phyloP scores from a whole-genome alignment of 192 early-diverging fungal species.

The Coemansia sp. region DNA sequence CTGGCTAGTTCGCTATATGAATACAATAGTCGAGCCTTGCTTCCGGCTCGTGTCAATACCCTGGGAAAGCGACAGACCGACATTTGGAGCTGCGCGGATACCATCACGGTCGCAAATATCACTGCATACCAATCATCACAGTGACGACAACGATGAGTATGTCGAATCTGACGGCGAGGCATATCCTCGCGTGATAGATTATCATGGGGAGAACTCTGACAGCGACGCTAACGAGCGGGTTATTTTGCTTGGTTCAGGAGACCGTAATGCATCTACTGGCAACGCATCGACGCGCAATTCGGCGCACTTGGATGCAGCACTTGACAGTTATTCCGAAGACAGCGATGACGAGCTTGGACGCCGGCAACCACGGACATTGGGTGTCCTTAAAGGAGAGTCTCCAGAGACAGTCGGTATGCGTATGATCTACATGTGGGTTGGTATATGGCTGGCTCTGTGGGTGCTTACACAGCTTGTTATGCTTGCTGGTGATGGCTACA shows the following conservation, averaged over 20 bases:
- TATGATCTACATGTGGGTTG: constrained; percentile 35
- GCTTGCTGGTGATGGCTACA: constrained; percentile 35
- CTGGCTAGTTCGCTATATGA: constrained; percentile 24
- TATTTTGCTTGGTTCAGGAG: constrained; percentile 15
- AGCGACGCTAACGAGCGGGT: constrained; percentile 18
- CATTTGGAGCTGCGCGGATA: neutral
- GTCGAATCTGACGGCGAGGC: constrained; percentile 1
- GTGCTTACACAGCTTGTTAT: constrained; percentile 21
- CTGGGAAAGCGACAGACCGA: neutral
- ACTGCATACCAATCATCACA: constrained; percentile 33
- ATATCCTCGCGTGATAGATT: constrained; percentile 5
- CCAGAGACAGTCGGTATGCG: constrained; percentile 37
- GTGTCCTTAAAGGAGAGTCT: constrained; percentile 20
- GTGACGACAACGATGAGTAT: neutral
- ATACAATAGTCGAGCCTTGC: constrained; percentile 9
- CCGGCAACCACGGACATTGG: neutral
- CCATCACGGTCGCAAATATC: constrained; percentile 47
- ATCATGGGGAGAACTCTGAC: neutral
- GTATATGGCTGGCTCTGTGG: constrained; percentile 33
- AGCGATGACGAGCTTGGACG: constrained; percentile 24
- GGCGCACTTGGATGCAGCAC: neutral
- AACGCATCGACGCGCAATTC: neutral
- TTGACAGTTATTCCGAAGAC: neutral
- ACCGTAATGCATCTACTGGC: neutral
- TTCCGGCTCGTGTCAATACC: constrained; percentile 1